Base-by-base conservation (phyloP, 768 basidiomycete genomes). In the Lactifluus hygrophoroides region DNA sequence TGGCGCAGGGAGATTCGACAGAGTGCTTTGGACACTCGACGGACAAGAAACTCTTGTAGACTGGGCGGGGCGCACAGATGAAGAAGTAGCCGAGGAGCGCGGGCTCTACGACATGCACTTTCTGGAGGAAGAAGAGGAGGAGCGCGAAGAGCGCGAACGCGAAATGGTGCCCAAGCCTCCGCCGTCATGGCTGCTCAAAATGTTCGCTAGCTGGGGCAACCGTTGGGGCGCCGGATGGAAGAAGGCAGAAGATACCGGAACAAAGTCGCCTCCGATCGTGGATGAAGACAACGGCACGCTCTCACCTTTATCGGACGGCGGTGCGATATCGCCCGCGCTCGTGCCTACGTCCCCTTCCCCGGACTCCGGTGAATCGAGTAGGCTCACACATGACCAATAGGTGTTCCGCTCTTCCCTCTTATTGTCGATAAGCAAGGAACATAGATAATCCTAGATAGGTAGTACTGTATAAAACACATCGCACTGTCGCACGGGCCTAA, bases 181-280 rank as follows among this genome's bases (percentile, higher is more conserved):
- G 11, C 58, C 87, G 37, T 83, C 88, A 76, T 90, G 88, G 88
- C 68, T 89, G 54, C 71, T 90, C 65, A 75, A 78, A 66, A 81
- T 89, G 71, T 86, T 90, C 69, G 88, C 83, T 46, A 85, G 84
- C 58, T 89, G 86, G 86, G 85, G 83, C 7, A 80, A 80, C 40
- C 78, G 77, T 62, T 81, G 86, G 81, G 79, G 66, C 47, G 44
- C 65, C 2, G 60, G 65, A 19, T 44, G 63, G 25, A 64, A 60
- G 47, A 66, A 64, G 35, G 51, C 58, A 30, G 56, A 60, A 28
- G 54, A 56, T 56, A 46, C 44, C 13, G 54, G 21, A 30, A 42
- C 35, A 27, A 60, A 60, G 59, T 38, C 48, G 44, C 49, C 54
- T 51, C 54, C 59, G 28, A 56, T 46, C 54, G 49, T 56, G 40